Percentiles rank a stretch among this genome's conserved stretches.
phyloP scores from a whole-genome alignment of 331 rosid genomes.

The Ulmus americana region DNA sequence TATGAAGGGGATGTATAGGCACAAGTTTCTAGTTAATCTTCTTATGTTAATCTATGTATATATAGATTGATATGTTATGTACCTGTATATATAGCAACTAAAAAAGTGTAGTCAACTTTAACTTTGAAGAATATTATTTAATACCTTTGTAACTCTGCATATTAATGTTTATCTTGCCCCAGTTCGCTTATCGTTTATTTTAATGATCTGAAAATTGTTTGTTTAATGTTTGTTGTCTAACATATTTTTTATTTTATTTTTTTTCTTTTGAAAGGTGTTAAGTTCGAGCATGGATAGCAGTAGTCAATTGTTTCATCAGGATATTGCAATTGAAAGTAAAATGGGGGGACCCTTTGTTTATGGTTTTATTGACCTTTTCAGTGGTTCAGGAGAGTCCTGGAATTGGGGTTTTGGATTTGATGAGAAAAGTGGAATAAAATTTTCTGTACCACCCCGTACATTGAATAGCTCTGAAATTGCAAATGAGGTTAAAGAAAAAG shows the following conservation, averaged over 20 bases:
- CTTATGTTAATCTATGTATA: too few species aligned
- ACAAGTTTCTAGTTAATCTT: too few species aligned
- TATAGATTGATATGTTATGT: too few species aligned
- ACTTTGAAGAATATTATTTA: too few species aligned
- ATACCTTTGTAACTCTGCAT: too few species aligned
- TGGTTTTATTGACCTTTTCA: conserved; percentile 84
- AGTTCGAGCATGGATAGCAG: conserved; percentile 34
- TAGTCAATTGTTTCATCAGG: conserved; percentile 50
- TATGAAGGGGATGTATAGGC: too few species aligned
- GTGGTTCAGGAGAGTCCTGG: conserved; percentile 89
- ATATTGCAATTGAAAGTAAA: conserved; percentile 37
- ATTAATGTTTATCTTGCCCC: too few species aligned
- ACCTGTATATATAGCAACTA: too few species aligned
- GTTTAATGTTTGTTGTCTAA: conserved; percentile 15
- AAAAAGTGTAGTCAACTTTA: too few species aligned
- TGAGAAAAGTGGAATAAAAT: conserved; percentile 36
- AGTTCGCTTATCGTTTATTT: not conserved
- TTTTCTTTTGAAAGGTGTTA: conserved; percentile 39
- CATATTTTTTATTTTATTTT: conserved; percentile 30
- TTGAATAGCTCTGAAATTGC: conserved; percentile 35
- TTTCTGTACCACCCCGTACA: conserved; percentile 34
- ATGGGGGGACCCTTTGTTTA: conserved; percentile 60
- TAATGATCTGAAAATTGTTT: not conserved
- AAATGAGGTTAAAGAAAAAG: conserved; percentile 40
- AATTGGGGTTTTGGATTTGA: conserved; percentile 75